Conservation (phyloP, 257 asterid species). For the Solanum sejunctum region DNA sequence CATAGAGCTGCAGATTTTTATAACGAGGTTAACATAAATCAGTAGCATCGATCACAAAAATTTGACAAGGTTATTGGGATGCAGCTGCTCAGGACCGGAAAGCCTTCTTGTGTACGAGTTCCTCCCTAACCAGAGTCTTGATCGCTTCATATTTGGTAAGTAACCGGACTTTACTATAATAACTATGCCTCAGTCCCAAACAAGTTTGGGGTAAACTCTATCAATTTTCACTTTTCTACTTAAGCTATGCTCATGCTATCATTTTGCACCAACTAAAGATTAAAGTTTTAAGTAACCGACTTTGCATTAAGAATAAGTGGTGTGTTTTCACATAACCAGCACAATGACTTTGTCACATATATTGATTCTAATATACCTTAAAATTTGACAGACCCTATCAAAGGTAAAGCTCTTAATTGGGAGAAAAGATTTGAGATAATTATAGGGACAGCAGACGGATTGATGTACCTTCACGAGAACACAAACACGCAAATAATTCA, state of each 20-base stretch:
- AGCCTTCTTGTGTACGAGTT: conserved; percentile 16
- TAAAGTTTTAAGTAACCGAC: background rate
- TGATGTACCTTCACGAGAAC: conserved; percentile 37
- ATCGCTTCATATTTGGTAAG: conserved; percentile 19
- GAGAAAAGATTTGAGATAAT: conserved; percentile 33
- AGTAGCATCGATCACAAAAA: background rate
- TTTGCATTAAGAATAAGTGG: background rate
- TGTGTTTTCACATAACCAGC: background rate
- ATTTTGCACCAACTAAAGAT: background rate
- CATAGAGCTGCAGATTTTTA: too few relatives aligned
- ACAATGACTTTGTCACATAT: background rate
- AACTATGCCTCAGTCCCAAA: background rate
- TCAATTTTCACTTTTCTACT: background rate
- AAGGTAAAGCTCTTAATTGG: conserved; percentile 30
- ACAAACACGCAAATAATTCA: background rate
- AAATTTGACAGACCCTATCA: conserved; percentile 11
- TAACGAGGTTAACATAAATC: too few relatives aligned
- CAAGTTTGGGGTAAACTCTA: background rate
- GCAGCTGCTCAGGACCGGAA: conserved; percentile 22
- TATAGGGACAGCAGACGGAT: conserved; percentile 28
- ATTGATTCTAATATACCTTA: background rate
- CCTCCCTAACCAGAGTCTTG: conserved; percentile 17
- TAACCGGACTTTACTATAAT: background rate
- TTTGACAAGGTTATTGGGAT: conserved; percentile 11
- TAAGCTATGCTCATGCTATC: background rate